Evolutionary conservation across 257 asterid genomes (phyloP), one percentile per base, ranked within the genome.

Genomic region (Plantago ovata): DNA sequence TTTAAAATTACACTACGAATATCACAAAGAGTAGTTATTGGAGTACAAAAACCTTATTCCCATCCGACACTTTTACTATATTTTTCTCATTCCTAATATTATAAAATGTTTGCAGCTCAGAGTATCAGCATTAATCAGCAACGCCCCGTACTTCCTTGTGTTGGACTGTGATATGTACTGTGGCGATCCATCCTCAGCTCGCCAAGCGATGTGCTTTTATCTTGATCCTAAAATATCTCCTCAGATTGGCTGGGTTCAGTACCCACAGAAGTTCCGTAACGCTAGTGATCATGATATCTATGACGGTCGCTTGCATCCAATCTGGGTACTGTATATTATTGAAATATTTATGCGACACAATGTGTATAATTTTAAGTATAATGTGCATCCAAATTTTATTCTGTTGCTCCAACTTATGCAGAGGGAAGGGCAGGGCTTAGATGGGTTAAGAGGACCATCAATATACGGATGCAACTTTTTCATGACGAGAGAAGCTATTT

Each of bases 221-320:
- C 72, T 81, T 10, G 83, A 81, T 54, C 46, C 81, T n/a, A 61
- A 58, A 42, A 6, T 71, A 56, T 71, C 86, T 18, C n/a, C 55
- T 28, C 42, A 75, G 38, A 69, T 87, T 19, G 79, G 79, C 18
- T 84, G 68, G 66, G 94, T 84, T 43, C 94, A 87, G 65, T 87
- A 78, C 69, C 89, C 89, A 0, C 96, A 84, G 71, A 72, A 58
- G 45, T 85, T 88, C 58, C 77, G 71, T 47, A 83, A 79, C n/a
- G 19, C 79, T 36, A 69, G 75, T 61, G 66, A 70, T 61, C 51
- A 65, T 53, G 94, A 87, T 51, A 77, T 87, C 22, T 82, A 84
- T 10, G 87, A 62, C 58, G 67, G 79, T 19, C 60, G 61, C 52
- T 43, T 82, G 45, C 47, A 69, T 47, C 7, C 10, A 7, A 6